phyloP scores from a whole-genome alignment of 169 alveolate genomes.

The Eimeria falciformis region DNA sequence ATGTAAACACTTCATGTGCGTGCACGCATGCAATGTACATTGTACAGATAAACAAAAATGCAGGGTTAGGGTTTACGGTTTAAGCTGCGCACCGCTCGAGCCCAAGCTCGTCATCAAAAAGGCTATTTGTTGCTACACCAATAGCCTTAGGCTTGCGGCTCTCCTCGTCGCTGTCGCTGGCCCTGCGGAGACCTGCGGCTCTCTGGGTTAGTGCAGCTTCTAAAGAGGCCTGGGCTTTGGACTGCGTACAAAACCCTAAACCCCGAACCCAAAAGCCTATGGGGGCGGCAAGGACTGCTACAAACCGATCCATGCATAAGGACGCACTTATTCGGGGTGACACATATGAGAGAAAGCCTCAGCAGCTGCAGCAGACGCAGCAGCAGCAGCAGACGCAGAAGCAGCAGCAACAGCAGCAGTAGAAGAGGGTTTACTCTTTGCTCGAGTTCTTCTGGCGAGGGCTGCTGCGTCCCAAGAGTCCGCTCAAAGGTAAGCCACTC shows the following conservation, averaged over 20 bases:
- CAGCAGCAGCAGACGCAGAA: neutral
- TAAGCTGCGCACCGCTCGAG: neutral
- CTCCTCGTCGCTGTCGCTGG: constrained; percentile 8
- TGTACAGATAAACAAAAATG: neutral
- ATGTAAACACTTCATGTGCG: neutral
- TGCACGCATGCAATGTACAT: neutral
- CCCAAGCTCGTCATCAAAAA: constrained; percentile 5
- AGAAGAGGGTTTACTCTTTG: neutral
- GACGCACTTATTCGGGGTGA: neutral
- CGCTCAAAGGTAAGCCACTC: constrained; percentile 65
- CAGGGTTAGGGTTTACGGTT: neutral
- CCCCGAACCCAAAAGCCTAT: neutral
- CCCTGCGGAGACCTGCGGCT: constrained; percentile 6
- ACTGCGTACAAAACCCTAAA: constrained; percentile 9
- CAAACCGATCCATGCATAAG: neutral
- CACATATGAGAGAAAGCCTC: neutral
- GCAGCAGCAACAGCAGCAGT: neutral
- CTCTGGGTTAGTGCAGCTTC: constrained; percentile 5
- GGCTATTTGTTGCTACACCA: neutral
- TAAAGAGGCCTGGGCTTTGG: constrained; percentile 8
- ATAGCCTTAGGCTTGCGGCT: neutral
- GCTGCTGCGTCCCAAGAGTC: constrained; percentile 17
- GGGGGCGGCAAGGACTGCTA: neutral
- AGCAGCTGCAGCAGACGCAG: neutral
- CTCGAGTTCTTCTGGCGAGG: constrained; percentile 18